A percentile compares a stretch with the other conserved stretches of the same genome.
Evolutionary conservation across 1,284 basidiomycete species (phyloP).

Genomic region (Moniliella sp.): DNA sequence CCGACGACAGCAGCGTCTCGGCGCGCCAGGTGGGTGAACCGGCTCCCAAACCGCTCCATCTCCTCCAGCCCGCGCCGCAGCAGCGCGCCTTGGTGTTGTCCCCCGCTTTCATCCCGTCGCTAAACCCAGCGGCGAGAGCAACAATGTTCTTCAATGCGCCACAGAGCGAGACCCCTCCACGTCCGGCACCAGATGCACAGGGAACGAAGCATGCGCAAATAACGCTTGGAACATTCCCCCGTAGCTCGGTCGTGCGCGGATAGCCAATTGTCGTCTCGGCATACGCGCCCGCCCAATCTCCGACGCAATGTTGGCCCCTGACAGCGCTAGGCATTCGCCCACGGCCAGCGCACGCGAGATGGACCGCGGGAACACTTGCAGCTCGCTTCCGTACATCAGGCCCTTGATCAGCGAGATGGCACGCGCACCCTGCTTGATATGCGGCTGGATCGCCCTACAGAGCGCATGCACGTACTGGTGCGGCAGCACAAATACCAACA

Average conservation of each 20-base stretch:
- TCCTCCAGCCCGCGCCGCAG: conserved; percentile 39
- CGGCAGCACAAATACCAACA: conserved; percentile 42
- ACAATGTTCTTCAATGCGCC: conserved; percentile 44
- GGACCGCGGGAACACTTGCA: conserved; percentile 40
- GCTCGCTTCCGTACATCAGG: no score
- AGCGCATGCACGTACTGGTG: conserved; percentile 37
- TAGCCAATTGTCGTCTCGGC: conserved; percentile 43
- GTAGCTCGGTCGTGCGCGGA: conserved; percentile 28
- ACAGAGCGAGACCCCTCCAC: conserved; percentile 42
- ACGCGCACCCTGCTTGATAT: conserved; percentile 18
- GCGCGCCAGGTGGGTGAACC: conserved; percentile 41
- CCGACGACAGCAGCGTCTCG: conserved; percentile 40
- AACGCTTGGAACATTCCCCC: no score
- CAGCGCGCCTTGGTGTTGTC: conserved; percentile 43
- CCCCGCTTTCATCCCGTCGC: conserved; percentile 41
- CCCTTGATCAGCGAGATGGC: conserved; percentile 35
- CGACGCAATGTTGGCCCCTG: conserved; percentile 44
- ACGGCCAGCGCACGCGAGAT: conserved; percentile 40
- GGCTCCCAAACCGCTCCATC: conserved; percentile 37
- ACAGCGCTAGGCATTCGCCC: conserved; percentile 40
- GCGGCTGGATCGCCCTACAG: conserved; percentile 21
- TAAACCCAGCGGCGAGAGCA: conserved; percentile 42
- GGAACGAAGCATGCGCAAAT: no score
- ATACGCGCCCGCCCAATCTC: conserved; percentile 38
- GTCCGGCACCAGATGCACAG: no score